Base-by-base conservation (phyloP, 2,329 filamentous ascomycete genomes). In the Diaporthe vexans region DNA sequence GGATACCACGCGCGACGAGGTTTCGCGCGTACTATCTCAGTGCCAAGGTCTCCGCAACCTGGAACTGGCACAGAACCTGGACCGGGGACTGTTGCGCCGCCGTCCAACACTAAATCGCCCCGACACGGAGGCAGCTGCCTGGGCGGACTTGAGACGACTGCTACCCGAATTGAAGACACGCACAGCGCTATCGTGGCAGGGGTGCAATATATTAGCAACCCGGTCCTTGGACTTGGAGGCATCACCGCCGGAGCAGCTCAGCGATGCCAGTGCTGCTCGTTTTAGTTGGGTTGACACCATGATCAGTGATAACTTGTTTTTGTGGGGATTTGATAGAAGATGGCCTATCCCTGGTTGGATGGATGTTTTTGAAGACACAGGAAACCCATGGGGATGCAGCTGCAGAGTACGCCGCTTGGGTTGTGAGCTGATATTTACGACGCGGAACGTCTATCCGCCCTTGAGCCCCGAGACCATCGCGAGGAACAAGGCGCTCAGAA, bases 331-430 rank as follows among this genome's bases (percentile, higher is more conserved):
- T n/a, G n/a, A n/a, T n/a, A n/a, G n/a, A n/a, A n/a, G n/a, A n/a
- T n/a, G n/a, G n/a, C n/a, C n/a, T n/a, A n/a, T n/a, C n/a, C 35
- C 10, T 37, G 11, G 10, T 11, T 11, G 35, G 35, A 11, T 37
- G 35, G 35, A 37, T 11, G 2, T 37, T 37, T 3, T 37, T 26
- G 35, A 43, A 17, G 26, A 26, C 17, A 21, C 24, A 13, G 40
- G 17, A 15, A 21, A 9, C n/a, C 4, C 17, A 0, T 0, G 29
- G 1, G 17, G 15, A 2, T 15, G n/a, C 24, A 9, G 15, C 24
- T 4, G 24, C 40, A 24, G n/a, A 11, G n/a, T 13, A n/a, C 35
- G 10, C 35, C 10, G 10, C 35, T 1, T 10, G 10, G 10, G 11
- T 37, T 11, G 10, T 11, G 10, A 3, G 35, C 26, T 7, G 19